These are phyloP conservation scores for Oryza brachyantha DNA, from an alignment of 176 grass and related monocot genomes.

Conservation along the genomic window DNA sequence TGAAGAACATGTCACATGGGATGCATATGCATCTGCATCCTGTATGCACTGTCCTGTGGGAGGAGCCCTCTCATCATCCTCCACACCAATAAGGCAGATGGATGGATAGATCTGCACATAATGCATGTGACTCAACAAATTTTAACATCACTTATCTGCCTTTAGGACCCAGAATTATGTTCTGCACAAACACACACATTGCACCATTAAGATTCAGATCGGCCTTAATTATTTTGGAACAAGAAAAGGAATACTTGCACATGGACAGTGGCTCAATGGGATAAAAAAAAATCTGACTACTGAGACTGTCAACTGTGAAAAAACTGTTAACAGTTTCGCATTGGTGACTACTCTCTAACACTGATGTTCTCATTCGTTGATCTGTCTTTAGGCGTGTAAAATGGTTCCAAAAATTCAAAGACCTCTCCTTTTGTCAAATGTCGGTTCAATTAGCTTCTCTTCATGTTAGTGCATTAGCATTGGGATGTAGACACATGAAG, in stretches of 20 bases:
- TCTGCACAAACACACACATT: neutral
- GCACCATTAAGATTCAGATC: constrained; percentile 44
- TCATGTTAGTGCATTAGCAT: neutral
- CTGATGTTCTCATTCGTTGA: neutral
- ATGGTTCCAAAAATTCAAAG: neutral
- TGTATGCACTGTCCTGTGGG: constrained; percentile 34
- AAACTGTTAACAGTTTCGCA: neutral
- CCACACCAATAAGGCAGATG: constrained; percentile 31
- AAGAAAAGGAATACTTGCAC: constrained; percentile 18
- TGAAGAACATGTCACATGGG: constrained; percentile 65
- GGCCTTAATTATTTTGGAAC: neutral
- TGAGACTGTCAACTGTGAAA: neutral
- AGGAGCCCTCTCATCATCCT: constrained; percentile 36
- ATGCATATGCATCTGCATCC: constrained; percentile 4
- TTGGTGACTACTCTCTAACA: neutral
- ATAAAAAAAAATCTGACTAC: neutral
- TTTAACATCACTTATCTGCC: constrained; percentile 43
- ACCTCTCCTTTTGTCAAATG: neutral
- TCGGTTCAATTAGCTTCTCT: neutral
- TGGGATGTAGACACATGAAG: neutral
- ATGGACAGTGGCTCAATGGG: constrained; percentile 3
- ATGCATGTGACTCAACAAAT: constrained; percentile 59
- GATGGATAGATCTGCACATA: constrained; percentile 36
- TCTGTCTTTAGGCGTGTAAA: neutral
- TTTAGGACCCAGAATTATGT: constrained; percentile 23